phyloP scores from a whole-genome alignment of 2,329 filamentous ascomycete genomes.

The Colletotrichum graminicola region DNA sequence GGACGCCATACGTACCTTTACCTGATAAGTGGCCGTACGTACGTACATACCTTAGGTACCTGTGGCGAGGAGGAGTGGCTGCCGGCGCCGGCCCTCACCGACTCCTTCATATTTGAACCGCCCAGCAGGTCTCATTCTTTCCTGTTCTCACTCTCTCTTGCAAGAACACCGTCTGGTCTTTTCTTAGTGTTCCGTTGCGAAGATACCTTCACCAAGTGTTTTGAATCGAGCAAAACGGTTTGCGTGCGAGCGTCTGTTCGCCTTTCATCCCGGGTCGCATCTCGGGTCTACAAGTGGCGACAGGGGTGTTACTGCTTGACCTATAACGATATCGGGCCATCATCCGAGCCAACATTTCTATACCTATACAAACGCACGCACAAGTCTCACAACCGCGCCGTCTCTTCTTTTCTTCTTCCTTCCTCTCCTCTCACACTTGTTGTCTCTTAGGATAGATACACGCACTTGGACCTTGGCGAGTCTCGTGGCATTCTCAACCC shows the following conservation, averaged over 20 bases:
- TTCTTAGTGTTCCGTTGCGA: background rate
- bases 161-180: background rate
- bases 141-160: too few relatives aligned
- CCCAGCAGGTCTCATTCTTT: background rate
- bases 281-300: constrained; percentile 34
- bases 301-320: constrained; percentile 34
- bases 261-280: constrained; percentile 24
- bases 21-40: constrained; percentile 4
- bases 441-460: constrained; percentile 8
- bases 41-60: background rate
- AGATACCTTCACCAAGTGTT: background rate
- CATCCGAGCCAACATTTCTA: constrained; percentile 35
- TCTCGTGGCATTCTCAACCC: constrained; percentile 8
- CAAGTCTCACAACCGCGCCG: constrained; percentile 11
- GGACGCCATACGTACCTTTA: constrained; percentile 6
- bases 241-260: constrained; percentile 18
- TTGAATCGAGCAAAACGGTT: background rate
- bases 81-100: constrained; percentile 20
- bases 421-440: constrained; percentile 9
- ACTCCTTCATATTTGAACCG: constrained; percentile 14
- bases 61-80: background rate
- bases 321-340: constrained; percentile 38
- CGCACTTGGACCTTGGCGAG: constrained; percentile 4
- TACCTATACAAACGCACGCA: background rate
- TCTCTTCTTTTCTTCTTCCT: background rate